phyloP scores from a whole-genome alignment of 2,329 filamentous ascomycete genomes.

The Didymella segeticola region DNA sequence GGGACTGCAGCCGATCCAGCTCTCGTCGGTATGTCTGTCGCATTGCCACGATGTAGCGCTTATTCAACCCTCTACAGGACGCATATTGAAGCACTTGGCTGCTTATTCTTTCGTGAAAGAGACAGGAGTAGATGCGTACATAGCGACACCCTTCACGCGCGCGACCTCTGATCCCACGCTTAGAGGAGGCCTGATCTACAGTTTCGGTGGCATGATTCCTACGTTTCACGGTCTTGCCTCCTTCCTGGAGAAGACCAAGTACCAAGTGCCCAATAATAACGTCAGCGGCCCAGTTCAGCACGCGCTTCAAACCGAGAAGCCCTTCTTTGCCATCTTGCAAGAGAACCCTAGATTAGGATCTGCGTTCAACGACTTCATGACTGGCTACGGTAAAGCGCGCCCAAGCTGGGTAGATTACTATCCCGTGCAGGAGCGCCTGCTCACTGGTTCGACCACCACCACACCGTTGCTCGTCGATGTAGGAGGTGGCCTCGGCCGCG shows the following conservation, averaged over 20 bases:
- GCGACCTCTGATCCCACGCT: not conserved
- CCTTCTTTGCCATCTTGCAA: not conserved
- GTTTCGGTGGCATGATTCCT: constrained; percentile 5
- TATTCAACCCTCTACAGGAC: not conserved
- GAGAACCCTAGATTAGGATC: not conserved
- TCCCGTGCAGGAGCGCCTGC: not conserved
- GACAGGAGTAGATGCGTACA: not conserved
- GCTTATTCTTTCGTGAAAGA: not conserved
- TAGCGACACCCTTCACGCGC: not conserved
- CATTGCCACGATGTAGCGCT: too few species aligned
- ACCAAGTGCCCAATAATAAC: not conserved
- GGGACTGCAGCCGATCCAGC: not conserved
- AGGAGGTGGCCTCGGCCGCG: not conserved
- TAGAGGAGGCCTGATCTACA: not conserved
- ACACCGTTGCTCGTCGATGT: not conserved
- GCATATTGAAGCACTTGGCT: not conserved
- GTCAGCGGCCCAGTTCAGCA: not conserved
- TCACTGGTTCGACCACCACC: not conserved
- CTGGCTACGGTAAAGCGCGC: not conserved
- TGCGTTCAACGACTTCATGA: constrained; percentile 6
- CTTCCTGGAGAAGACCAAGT: not conserved
- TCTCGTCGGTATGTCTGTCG: not conserved
- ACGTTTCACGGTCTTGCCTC: not conserved
- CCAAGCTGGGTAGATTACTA: not conserved
- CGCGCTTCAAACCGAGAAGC: not conserved